A percentile compares a stretch with the other conserved stretches of the same genome.
Conservation (phyloP, 202 grass and related monocot genomes). For the Musa balbisiana region DNA sequence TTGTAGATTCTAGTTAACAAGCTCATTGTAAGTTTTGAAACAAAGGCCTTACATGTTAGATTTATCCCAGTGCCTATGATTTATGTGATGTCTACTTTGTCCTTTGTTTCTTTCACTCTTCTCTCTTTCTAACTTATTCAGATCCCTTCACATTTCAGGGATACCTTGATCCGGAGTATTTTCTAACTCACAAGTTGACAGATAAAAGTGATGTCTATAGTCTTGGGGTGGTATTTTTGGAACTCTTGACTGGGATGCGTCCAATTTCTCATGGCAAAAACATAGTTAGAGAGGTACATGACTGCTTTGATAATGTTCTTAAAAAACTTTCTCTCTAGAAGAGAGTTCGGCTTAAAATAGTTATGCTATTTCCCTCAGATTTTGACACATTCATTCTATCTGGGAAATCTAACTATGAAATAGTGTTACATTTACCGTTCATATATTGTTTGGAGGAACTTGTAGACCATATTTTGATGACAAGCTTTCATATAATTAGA, state of each 20-base stretch:
- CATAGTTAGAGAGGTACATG: constrained; percentile 83
- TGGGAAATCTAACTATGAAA: not conserved
- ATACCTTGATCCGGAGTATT: constrained; percentile 98
- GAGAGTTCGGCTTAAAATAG: not conserved
- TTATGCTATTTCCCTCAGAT: not conserved
- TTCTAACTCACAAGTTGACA: constrained; percentile 87
- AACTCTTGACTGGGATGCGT: constrained; percentile 73
- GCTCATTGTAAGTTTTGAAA: not conserved
- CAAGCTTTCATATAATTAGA: not conserved
- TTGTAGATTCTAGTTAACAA: too few species aligned
- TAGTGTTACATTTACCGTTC: not conserved
- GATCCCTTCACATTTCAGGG: constrained; percentile 45
- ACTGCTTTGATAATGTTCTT: not conserved
- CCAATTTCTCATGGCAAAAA: constrained; percentile 92
- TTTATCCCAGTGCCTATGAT: not conserved
- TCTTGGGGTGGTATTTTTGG: constrained; percentile 82
- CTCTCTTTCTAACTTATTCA: not conserved
- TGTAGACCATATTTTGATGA: not conserved
- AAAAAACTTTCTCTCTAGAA: not conserved
- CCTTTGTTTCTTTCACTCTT: not conserved
- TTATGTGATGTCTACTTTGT: not conserved
- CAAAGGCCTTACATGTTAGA: not conserved
- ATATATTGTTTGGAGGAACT: not conserved
- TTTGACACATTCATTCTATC: not conserved
- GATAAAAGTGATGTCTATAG: constrained; percentile 96